These are phyloP conservation scores for Alternaria sp. DNA, from an alignment of 2,329 filamentous ascomycete species.

Conservation along the genomic window DNA sequence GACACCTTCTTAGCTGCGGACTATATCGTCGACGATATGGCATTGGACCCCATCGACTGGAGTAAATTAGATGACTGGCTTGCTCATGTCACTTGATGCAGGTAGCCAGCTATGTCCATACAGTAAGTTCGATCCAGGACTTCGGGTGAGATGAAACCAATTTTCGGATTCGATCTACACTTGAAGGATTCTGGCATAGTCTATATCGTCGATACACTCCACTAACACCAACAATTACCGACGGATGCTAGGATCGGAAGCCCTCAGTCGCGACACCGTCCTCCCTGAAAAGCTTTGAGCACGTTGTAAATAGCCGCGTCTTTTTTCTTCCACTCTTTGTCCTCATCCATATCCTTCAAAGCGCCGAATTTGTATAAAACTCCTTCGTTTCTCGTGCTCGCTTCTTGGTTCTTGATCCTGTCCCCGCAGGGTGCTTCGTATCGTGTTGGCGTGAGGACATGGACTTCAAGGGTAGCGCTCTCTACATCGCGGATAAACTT, in stretches of 20 bases:
- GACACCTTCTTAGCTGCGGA: background rate
- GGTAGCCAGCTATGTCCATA: background rate
- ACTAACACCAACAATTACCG: too few relatives aligned
- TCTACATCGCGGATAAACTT: conserved; percentile 7
- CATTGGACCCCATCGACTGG: background rate
- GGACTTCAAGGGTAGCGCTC: conserved; percentile 1
- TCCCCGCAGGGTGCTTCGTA: conserved; percentile 3
- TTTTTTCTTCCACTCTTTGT: background rate
- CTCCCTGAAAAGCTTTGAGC: conserved; percentile 2
- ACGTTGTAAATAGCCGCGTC: background rate
- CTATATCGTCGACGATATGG: background rate
- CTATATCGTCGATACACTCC: too few relatives aligned
- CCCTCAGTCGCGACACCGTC: background rate
- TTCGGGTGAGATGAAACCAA: too few relatives aligned
- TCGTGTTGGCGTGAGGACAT: conserved; percentile 14
- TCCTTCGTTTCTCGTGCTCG: background rate
- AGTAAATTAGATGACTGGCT: background rate
- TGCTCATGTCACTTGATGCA: background rate
- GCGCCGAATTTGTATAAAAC: background rate
- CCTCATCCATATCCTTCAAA: background rate
- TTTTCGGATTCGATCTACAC: too few relatives aligned
- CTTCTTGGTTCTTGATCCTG: background rate
- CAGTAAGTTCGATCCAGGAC: background rate
- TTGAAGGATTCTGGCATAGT: too few relatives aligned
- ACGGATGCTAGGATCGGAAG: too few relatives aligned